A percentile compares a stretch with the other conserved stretches of the same genome.
These are phyloP conservation scores for Alternaria arborescens DNA, from an alignment of 2,329 filamentous ascomycete genomes.

Conservation along the genomic window DNA sequence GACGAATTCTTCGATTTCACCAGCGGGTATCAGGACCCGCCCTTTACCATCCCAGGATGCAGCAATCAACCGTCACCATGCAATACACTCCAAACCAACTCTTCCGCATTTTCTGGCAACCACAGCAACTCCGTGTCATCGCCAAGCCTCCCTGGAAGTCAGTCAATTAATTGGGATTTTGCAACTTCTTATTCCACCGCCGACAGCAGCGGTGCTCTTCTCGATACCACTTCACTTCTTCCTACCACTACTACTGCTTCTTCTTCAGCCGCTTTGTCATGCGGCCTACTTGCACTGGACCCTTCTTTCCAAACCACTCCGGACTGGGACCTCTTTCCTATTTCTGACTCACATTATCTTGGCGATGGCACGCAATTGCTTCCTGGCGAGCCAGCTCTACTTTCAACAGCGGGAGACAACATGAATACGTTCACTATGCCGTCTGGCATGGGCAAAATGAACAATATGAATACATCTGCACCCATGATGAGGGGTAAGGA, in stretches of 20 bases:
- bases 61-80: constrained; percentile 34
- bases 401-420: constrained; percentile 21
- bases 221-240: constrained; percentile 31
- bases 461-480: constrained; percentile 30
- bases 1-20: constrained; percentile 48
- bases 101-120: constrained; percentile 37
- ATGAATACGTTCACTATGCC: constrained; percentile 31
- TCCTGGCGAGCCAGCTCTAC: constrained; percentile 22
- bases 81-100: constrained; percentile 31
- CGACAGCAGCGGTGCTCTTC: constrained; percentile 28
- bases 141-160: constrained; percentile 37
- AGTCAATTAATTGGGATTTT: constrained; percentile 41
- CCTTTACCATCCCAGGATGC: constrained; percentile 44
- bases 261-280: constrained; percentile 28
- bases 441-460: constrained; percentile 20
- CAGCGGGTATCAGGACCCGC: constrained; percentile 49
- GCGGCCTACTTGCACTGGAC: constrained; percentile 25
- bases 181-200: constrained; percentile 36
- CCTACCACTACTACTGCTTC: constrained; percentile 19
- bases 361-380: constrained; percentile 31
- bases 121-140: constrained; percentile 29
- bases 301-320: constrained; percentile 31
- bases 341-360: constrained; percentile 32
- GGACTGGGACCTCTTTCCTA: constrained; percentile 37
- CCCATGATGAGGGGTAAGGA: constrained; percentile 40